A percentile compares a stretch with the other conserved stretches of the same genome.
Conservation (phyloP, 768 basidiomycete species). For the Lyophyllum decastes region DNA sequence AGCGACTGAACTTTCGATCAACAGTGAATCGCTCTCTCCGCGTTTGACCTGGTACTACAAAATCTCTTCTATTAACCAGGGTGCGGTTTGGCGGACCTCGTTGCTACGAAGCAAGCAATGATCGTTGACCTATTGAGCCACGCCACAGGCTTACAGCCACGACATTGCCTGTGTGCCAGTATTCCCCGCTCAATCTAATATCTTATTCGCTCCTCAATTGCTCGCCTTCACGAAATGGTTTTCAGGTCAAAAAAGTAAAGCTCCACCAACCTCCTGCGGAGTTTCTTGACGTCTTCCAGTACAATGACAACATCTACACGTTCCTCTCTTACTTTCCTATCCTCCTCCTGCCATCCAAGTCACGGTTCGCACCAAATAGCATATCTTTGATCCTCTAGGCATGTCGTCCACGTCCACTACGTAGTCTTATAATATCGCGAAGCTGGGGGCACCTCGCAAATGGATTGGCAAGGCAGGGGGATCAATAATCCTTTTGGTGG, state of each 20-base stretch:
- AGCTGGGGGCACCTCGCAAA: slow-evolving; percentile 28
- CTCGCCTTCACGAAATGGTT: neutral
- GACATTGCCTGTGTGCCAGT: slow-evolving; percentile 14
- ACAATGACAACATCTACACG: slow-evolving; percentile 29
- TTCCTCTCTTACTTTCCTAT: slow-evolving; percentile 29
- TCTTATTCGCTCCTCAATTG: too few species aligned
- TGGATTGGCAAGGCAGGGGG: slow-evolving; percentile 21
- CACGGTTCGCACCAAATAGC: too few species aligned
- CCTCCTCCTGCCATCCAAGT: too few species aligned
- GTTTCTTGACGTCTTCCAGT: slow-evolving; percentile 2
- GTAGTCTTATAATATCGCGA: slow-evolving; percentile 28
- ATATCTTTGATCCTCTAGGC: slow-evolving; percentile 32
- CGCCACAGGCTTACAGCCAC: slow-evolving; percentile 26
- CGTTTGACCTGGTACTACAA: slow-evolving; percentile 25
- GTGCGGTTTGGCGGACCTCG: slow-evolving; percentile 24
- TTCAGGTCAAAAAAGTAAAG: neutral
- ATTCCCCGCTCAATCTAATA: too few species aligned
- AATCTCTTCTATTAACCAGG: slow-evolving; percentile 23
- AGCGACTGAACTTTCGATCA: slow-evolving; percentile 26
- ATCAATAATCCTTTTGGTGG: slow-evolving; percentile 5
- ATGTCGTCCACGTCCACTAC: slow-evolving; percentile 28
- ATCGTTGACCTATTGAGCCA: slow-evolving; percentile 29
- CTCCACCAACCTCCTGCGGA: neutral
- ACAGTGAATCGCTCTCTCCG: slow-evolving; percentile 22
- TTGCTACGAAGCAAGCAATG: slow-evolving; percentile 18